Conservation (phyloP, 2,329 filamentous ascomycete species). For the Aspergillus transmontanensis region DNA sequence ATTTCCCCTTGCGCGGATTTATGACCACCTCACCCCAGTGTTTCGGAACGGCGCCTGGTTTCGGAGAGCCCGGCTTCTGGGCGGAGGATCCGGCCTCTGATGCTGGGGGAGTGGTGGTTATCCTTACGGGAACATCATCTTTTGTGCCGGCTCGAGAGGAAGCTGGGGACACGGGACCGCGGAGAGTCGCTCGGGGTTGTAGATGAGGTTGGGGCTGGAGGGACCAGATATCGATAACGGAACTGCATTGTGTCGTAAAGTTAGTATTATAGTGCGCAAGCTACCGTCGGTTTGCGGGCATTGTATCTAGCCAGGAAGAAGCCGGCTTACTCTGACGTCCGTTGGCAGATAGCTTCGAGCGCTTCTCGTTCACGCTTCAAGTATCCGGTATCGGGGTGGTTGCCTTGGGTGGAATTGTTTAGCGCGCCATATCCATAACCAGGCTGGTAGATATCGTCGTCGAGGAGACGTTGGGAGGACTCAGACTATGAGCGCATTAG, state of each 20-base stretch:
- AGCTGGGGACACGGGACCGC: constrained; percentile 30
- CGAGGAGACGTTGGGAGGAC: constrained; percentile 45
- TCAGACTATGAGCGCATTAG: constrained; percentile 33
- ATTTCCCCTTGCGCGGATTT: constrained; percentile 39
- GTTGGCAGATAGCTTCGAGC: constrained; percentile 49
- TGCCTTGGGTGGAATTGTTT: constrained; percentile 37
- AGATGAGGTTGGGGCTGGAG: constrained; percentile 46
- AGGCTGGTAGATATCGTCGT: constrained; percentile 48
- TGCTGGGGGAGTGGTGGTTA: constrained; percentile 19
- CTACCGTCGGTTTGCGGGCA: neutral
- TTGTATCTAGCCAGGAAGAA: neutral
- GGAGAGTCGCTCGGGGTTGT: constrained; percentile 40
- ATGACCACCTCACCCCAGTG: constrained; percentile 50
- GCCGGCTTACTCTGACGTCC: constrained; percentile 47
- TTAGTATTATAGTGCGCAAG: neutral
- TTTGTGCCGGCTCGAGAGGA: constrained; percentile 26
- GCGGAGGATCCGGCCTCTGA: constrained; percentile 3
- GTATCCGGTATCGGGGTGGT: constrained; percentile 45
- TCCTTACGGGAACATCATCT: constrained; percentile 22
- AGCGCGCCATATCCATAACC: constrained; percentile 48
- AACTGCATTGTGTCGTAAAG: constrained; percentile 27
- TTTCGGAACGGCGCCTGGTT: constrained; percentile 35
- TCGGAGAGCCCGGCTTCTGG: constrained; percentile 11
- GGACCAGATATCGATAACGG: constrained; percentile 50
- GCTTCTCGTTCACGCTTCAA: constrained; percentile 48